These are phyloP conservation scores for Gossypium davidsonii DNA, from an alignment of 441 rosid species.

Conservation along the genomic window DNA sequence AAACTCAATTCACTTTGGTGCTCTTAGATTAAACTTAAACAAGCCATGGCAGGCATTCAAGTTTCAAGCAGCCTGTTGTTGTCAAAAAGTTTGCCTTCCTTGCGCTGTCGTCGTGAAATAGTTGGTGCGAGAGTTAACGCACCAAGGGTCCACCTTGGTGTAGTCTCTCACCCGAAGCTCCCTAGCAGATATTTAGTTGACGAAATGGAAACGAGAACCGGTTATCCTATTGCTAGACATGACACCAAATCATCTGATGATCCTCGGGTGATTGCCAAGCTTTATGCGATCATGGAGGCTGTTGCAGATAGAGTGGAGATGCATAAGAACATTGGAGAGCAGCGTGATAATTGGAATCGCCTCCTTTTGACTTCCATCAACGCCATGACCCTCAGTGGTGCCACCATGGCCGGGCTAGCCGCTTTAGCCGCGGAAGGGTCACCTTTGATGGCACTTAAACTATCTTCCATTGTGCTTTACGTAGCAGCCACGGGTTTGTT, in stretches of 20 bases:
- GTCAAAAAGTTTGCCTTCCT: slow-evolving; percentile 2
- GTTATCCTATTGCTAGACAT: slow-evolving; percentile 7
- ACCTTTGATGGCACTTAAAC: slow-evolving; percentile 22
- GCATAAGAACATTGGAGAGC: slow-evolving; percentile 50
- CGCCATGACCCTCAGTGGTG: slow-evolving; percentile 42
- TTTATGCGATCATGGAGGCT: slow-evolving; percentile 41
- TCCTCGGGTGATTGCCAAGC: slow-evolving; percentile 14
- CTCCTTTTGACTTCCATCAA: slow-evolving; percentile 50
- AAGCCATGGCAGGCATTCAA: slow-evolving; percentile 24
- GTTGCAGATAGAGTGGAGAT: slow-evolving; percentile 51
- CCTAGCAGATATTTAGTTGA: slow-evolving; percentile 4
- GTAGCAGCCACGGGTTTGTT: slow-evolving; percentile 37
- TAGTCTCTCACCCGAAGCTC: slow-evolving; percentile 16
- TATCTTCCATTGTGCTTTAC: slow-evolving; percentile 39
- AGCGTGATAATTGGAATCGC: slow-evolving; percentile 52
- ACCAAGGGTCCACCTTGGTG: slow-evolving; percentile 9
- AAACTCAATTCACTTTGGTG: neutral
- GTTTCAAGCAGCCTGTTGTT: slow-evolving; percentile 20
- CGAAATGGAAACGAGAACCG: slow-evolving; percentile 7
- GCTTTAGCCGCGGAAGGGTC: neutral
- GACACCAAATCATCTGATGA: neutral
- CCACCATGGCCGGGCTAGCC: slow-evolving; percentile 38
- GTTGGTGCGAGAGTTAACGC: slow-evolving; percentile 14
- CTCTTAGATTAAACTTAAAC: neutral
- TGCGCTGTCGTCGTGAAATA: neutral